phyloP scores from a whole-genome alignment of 202 grass and related monocot species.

The Alloteropsis angusta region DNA sequence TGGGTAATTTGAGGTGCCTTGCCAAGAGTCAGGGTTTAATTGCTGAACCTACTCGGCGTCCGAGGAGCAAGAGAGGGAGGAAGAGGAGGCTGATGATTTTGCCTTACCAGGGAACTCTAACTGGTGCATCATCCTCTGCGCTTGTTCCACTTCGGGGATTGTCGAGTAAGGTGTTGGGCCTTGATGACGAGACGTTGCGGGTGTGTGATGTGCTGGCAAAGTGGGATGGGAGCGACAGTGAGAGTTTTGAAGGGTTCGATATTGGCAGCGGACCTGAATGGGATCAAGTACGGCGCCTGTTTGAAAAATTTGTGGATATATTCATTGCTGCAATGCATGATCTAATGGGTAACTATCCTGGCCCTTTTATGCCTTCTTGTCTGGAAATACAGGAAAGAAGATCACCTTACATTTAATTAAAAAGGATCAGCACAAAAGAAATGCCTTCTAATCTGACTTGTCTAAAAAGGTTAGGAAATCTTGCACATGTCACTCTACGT shows the following conservation, averaged over 20 bases:
- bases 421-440: not conserved
- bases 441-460: not conserved
- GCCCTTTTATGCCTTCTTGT: conserved; percentile 1
- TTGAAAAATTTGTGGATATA: not conserved
- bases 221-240: conserved; percentile 22
- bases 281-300: not conserved
- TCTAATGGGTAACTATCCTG: conserved; percentile 34
- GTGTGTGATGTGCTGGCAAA: conserved; percentile 17
- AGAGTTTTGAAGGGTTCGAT: conserved; percentile 46
- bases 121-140: conserved; percentile 8
- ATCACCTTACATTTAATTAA: not conserved
- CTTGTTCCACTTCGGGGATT: not conserved
- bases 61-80: conserved; percentile 11
- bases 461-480: not conserved
- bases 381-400: not conserved
- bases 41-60: not conserved
- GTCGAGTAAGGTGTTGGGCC: conserved; percentile 12
- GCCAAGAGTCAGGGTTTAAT: not conserved
- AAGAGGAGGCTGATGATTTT: conserved; percentile 23
- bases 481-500: not conserved
- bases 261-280: conserved; percentile 39
- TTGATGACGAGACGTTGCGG: conserved; percentile 20
- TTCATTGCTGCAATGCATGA: conserved; percentile 23
- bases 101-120: conserved; percentile 6
- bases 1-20: conserved; percentile 26